Percentiles rank a stretch among this genome's conserved stretches.
phyloP scores from a whole-genome alignment of 768 basidiomycete species.

The Boletus eberwhitei region DNA sequence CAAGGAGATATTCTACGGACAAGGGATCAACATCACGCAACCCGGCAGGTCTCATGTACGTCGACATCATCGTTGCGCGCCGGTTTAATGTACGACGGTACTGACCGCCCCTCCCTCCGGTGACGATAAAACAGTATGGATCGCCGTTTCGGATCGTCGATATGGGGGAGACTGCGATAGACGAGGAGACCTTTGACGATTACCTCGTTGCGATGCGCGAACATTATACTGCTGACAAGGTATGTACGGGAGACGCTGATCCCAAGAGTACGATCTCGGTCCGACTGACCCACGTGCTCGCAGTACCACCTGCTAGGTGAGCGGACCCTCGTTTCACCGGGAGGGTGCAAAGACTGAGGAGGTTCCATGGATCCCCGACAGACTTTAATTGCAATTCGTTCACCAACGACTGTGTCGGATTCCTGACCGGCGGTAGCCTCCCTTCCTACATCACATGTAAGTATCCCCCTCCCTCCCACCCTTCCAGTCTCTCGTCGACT shows the following conservation, averaged over 20 bases:
- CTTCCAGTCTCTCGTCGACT: too few relatives aligned
- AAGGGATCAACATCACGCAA: slow-evolving; percentile 66
- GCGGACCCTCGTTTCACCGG: background rate
- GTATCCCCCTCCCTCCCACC: background rate
- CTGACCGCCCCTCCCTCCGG: background rate
- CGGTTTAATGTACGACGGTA: background rate
- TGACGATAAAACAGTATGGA: slow-evolving; percentile 54
- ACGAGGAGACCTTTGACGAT: slow-evolving; percentile 81
- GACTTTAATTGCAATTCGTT: slow-evolving; percentile 97
- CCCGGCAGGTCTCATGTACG: slow-evolving; percentile 85
- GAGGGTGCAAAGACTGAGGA: background rate
- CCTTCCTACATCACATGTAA: slow-evolving; percentile 79
- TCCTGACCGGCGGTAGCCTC: slow-evolving; percentile 80
- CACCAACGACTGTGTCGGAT: slow-evolving; percentile 83
- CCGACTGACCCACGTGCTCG: background rate
- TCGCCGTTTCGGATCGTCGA: slow-evolving; percentile 64
- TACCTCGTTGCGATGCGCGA: slow-evolving; percentile 73
- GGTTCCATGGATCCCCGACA: slow-evolving; percentile 22
- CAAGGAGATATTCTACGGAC: slow-evolving; percentile 88
- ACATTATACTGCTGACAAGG: slow-evolving; percentile 89
- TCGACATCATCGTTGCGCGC: slow-evolving; percentile 1
- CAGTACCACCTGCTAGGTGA: slow-evolving; percentile 86
- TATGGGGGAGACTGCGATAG: slow-evolving; percentile 77
- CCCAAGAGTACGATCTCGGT: background rate
- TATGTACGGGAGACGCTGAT: slow-evolving; percentile 34